A percentile compares a stretch with the other conserved stretches of the same genome.
Conservation (phyloP, 495 filamentous ascomycete genomes). For the Copromyces sp. region DNA sequence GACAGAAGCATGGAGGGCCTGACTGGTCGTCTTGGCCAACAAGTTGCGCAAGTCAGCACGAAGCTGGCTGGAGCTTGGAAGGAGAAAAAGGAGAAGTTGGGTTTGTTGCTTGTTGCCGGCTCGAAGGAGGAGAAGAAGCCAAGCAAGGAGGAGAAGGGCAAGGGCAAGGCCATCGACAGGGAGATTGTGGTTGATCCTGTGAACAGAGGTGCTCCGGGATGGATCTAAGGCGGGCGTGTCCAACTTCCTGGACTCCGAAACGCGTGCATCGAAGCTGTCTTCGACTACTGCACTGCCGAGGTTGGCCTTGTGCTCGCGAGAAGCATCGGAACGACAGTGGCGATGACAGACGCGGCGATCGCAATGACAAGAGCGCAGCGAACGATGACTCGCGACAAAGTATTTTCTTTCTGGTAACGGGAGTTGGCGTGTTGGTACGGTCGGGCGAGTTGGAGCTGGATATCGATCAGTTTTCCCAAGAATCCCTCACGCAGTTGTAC, state of each 20-base stretch:
- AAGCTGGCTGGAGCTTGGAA: not conserved
- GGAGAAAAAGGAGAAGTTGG: not conserved
- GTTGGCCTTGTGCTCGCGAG: constrained; percentile 18
- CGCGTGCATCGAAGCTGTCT: too few relatives aligned
- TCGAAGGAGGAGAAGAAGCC: not conserved
- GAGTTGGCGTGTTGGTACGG: not conserved
- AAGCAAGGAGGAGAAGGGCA: not conserved
- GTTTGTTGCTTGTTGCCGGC: not conserved
- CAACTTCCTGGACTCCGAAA: not conserved
- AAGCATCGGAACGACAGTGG: constrained; percentile 33
- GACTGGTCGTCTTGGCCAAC: not conserved
- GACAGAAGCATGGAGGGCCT: not conserved
- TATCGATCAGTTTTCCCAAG: not conserved
- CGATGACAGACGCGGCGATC: constrained; percentile 39
- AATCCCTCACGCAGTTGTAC: not conserved
- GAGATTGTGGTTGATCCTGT: not conserved
- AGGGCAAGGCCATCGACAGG: not conserved
- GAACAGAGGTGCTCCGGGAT: not conserved
- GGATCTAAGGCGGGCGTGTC: not conserved
- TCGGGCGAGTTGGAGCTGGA: not conserved
- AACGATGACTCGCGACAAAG: constrained; percentile 33
- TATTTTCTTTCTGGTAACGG: not conserved
- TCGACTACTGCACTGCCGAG: too few relatives aligned
- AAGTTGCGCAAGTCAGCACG: not conserved
- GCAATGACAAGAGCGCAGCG: constrained; percentile 31